A percentile compares a stretch with the other conserved stretches of the same genome.
Evolutionary conservation across 2,329 filamentous ascomycete genomes (phyloP).

Genomic region (Sporothrix schenckii): DNA sequence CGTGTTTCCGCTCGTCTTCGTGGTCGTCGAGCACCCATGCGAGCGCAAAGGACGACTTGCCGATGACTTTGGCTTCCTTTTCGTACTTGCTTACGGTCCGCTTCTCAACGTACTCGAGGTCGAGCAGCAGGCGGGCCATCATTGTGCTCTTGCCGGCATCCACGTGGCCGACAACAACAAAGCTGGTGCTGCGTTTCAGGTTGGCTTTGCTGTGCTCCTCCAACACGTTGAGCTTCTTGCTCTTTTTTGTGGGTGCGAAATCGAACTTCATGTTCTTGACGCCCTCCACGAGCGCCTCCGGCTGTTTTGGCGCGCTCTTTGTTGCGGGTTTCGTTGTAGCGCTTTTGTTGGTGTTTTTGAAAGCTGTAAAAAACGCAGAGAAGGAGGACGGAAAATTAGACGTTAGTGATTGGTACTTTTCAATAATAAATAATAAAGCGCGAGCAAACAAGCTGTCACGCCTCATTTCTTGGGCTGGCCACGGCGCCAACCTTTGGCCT

Average conservation of each 20-base stretch:
- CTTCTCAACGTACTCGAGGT: slow-evolving; percentile 85
- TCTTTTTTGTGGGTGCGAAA: slow-evolving; percentile 62
- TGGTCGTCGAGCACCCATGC: slow-evolving; percentile 97
- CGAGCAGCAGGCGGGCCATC: slow-evolving; percentile 91
- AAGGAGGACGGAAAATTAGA: not conserved
- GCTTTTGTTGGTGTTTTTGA: slow-evolving; percentile 54
- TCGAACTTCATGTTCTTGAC: slow-evolving; percentile 49
- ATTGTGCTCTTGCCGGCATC: slow-evolving; percentile 97
- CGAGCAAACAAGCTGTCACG: not conserved
- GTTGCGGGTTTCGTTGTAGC: slow-evolving; percentile 34
- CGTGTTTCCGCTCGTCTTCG: slow-evolving; percentile 82
- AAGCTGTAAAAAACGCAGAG: slow-evolving; percentile 49
- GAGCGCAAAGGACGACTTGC: slow-evolving; percentile 92
- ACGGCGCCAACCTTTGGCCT: slow-evolving; percentile 80
- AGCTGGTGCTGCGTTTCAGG: slow-evolving; percentile 80
- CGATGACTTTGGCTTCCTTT: slow-evolving; percentile 85
- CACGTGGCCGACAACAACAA: slow-evolving; percentile 94
- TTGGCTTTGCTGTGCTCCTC: slow-evolving; percentile 75
- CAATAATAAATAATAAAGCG: not conserved
- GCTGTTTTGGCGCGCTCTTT: not conserved
- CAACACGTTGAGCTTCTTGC: slow-evolving; percentile 82
- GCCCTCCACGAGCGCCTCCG: slow-evolving; percentile 39
- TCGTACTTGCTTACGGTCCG: slow-evolving; percentile 85
- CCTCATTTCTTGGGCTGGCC: slow-evolving; percentile 50
- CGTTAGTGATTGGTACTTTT: slow-evolving; percentile 31